Evolutionary conservation across 2,329 filamentous ascomycete genomes (phyloP).

Genomic region (Apiospora saccharicola): DNA sequence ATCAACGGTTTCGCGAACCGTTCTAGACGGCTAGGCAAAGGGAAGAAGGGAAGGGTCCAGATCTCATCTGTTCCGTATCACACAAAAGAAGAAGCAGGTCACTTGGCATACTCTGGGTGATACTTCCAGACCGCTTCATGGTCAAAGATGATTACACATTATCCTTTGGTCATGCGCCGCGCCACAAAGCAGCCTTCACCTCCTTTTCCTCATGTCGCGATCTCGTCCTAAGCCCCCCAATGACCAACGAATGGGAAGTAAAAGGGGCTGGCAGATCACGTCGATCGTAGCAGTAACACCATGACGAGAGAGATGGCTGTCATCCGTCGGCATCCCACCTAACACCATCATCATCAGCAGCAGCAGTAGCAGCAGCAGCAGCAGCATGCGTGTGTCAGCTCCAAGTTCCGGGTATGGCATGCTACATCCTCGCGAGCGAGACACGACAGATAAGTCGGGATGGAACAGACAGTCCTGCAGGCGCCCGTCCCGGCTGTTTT

Average conservation of each 20-base stretch:
- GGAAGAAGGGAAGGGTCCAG: neutral
- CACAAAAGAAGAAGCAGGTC: neutral
- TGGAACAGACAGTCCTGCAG: slow-evolving; percentile 7
- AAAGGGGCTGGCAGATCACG: neutral
- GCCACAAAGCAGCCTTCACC: neutral
- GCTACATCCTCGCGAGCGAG: slow-evolving; percentile 15
- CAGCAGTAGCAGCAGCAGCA: neutral
- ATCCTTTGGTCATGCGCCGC: neutral
- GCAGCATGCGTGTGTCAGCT: neutral
- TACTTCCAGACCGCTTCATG: neutral
- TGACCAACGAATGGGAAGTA: neutral
- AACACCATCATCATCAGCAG: neutral
- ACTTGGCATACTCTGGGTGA: neutral
- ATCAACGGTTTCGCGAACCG: neutral
- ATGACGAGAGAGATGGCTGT: neutral
- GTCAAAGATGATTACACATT: neutral
- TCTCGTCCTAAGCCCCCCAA: neutral
- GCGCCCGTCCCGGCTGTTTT: slow-evolving; percentile 11
- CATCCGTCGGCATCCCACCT: neutral
- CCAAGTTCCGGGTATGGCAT: slow-evolving; percentile 11
- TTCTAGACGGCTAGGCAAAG: neutral
- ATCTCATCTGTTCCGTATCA: neutral
- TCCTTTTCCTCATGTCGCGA: neutral
- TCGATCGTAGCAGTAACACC: neutral
- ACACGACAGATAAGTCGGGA: neutral